Evolutionary conservation across 2,329 filamentous ascomycete genomes (phyloP).

Genomic region (Scorias spongiosa): DNA sequence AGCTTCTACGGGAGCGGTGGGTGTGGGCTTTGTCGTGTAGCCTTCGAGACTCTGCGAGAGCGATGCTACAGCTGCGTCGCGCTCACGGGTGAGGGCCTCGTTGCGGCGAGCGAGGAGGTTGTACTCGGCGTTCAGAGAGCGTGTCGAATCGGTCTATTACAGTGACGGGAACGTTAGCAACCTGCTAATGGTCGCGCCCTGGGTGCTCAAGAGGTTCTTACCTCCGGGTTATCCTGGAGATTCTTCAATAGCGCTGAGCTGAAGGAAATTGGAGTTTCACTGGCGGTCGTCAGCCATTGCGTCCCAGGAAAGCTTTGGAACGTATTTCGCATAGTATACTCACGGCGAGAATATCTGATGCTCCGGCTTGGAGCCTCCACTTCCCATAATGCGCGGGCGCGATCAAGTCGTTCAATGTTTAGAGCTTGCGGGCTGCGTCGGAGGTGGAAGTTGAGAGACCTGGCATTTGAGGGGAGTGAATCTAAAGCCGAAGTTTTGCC

Average conservation of each 20-base stretch:
- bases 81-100: slow-evolving; percentile 68
- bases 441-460: slow-evolving; percentile 3
- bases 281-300: slow-evolving; percentile 16
- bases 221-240: slow-evolving; percentile 73
- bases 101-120: slow-evolving; percentile 78
- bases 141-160: slow-evolving; percentile 69
- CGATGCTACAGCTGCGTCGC: slow-evolving; percentile 31
- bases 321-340: slow-evolving; percentile 11
- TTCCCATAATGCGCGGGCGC: slow-evolving; percentile 37
- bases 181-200: too few species aligned
- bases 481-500: slow-evolving; percentile 9
- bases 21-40: slow-evolving; percentile 35
- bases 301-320: not conserved
- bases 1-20: slow-evolving; percentile 7
- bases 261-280: slow-evolving; percentile 50
- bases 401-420: not conserved
- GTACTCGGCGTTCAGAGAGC: slow-evolving; percentile 68
- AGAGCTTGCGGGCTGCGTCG: slow-evolving; percentile 2
- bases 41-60: slow-evolving; percentile 54
- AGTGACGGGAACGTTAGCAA: not conserved
- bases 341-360: slow-evolving; percentile 51
- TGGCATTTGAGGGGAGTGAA: slow-evolving; percentile 3
- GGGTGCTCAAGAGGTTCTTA: slow-evolving; percentile 27
- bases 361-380: slow-evolving; percentile 46
- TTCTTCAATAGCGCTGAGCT: slow-evolving; percentile 71